Evolutionary conservation across 805 yeast species (phyloP).

Genomic region (Cyberlindnera saturnus): DNA sequence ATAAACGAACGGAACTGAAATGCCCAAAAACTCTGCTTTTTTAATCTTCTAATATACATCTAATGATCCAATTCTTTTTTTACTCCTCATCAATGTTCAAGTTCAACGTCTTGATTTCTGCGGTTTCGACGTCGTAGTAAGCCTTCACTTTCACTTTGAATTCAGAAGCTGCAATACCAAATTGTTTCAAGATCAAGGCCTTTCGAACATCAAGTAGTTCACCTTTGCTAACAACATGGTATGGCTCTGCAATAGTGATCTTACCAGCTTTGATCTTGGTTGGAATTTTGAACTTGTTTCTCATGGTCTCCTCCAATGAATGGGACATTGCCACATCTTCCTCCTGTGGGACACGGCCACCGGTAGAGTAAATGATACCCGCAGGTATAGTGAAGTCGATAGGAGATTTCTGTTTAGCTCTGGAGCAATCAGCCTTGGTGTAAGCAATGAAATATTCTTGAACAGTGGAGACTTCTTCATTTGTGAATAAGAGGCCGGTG

Average conservation of each 20-base stretch:
- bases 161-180: slow-evolving; percentile 91
- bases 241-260: slow-evolving; percentile 69
- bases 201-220: slow-evolving; percentile 82
- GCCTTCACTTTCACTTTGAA: slow-evolving; percentile 80
- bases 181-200: slow-evolving; percentile 86
- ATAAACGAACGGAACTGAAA: neutral
- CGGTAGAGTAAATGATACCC: slow-evolving; percentile 91
- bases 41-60: neutral
- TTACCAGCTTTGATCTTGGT: slow-evolving; percentile 88
- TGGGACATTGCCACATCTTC: slow-evolving; percentile 97
- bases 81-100: slow-evolving; percentile 26
- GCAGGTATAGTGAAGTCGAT: slow-evolving; percentile 79
- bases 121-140: slow-evolving; percentile 61
- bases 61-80: neutral
- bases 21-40: neutral
- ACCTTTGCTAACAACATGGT: slow-evolving; percentile 73
- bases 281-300: slow-evolving; percentile 87
- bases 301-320: slow-evolving; percentile 86
- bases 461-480: slow-evolving; percentile 88
- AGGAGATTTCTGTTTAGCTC: slow-evolving; percentile 85
- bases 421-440: slow-evolving; percentile 73
- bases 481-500: slow-evolving; percentile 82
- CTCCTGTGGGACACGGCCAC: slow-evolving; percentile 83
- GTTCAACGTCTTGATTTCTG: slow-evolving; percentile 26
- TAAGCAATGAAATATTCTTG: slow-evolving; percentile 77